Percentiles rank a stretch among this genome's conserved stretches.
These are phyloP conservation scores for Pythium pyrilobum DNA, from an alignment of 352 stramenopile genomes.

Conservation along the genomic window DNA sequence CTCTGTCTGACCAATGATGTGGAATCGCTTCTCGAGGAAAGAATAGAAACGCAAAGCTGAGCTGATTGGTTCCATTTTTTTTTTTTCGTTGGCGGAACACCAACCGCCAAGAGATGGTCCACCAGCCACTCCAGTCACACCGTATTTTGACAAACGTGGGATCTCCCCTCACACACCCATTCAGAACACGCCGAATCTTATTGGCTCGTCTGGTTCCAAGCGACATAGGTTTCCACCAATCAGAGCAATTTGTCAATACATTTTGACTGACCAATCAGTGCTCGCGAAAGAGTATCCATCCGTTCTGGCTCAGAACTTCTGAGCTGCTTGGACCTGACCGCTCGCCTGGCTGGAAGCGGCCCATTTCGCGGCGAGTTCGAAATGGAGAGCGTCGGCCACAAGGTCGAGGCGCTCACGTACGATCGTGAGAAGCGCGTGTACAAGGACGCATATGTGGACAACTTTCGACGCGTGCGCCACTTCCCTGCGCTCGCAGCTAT, in stretches of 20 bases:
- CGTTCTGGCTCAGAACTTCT: neutral
- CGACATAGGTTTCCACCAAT: constrained; percentile 6
- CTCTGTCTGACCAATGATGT: neutral
- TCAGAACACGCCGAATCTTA: constrained; percentile 2
- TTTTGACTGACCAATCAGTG: constrained; percentile 6
- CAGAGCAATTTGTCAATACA: neutral
- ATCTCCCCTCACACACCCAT: no score
- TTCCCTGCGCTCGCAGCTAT: constrained; percentile 65
- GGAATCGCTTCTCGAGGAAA: no score
- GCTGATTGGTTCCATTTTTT: neutral
- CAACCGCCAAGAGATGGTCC: no score
- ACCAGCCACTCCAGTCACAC: neutral
- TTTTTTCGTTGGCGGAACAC: neutral
- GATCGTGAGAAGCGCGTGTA: constrained; percentile 74
- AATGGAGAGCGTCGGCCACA: constrained; percentile 34
- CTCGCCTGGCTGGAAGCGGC: neutral
- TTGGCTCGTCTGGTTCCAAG: constrained; percentile 6
- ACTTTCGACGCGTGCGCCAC: constrained; percentile 65
- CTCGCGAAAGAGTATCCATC: constrained; percentile 3
- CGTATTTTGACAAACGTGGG: no score
- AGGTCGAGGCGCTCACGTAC: constrained; percentile 47
- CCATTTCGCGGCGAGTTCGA: neutral
- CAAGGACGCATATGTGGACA: constrained; percentile 68
- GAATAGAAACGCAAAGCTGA: neutral
- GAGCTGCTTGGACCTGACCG: neutral